A percentile compares a stretch with the other conserved stretches of the same genome.
These are phyloP conservation scores for Backusella tarrabulga DNA, from an alignment of 192 early-diverging fungal species.

Conservation along the genomic window DNA sequence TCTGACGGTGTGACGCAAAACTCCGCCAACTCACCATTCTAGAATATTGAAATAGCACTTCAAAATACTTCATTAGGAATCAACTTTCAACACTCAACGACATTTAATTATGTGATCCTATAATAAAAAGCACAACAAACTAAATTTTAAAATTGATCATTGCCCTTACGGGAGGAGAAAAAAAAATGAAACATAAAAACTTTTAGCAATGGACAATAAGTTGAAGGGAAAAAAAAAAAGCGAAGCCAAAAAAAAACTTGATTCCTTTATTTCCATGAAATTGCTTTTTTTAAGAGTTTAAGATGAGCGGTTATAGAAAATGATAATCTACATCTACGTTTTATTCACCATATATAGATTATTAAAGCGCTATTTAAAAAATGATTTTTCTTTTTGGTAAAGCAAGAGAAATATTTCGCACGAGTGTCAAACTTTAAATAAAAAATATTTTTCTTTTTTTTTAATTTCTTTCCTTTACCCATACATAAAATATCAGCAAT, in stretches of 20 bases:
- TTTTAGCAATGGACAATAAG: background rate
- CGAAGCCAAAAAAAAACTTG: background rate
- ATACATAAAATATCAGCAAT: background rate
- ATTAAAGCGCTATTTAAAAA: background rate
- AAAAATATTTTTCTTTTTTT: background rate
- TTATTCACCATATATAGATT: background rate
- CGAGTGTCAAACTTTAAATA: slow-evolving; percentile 3
- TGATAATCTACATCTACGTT: background rate
- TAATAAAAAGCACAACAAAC: no score
- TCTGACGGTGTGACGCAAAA: background rate
- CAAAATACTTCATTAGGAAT: no score
- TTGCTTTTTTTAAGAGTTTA: background rate
- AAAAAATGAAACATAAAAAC: background rate
- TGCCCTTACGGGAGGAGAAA: background rate
- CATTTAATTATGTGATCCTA: background rate
- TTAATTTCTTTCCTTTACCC: background rate
- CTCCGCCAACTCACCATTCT: background rate
- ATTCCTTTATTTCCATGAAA: background rate
- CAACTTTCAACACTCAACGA: background rate
- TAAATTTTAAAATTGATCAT: no score
- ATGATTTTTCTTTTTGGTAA: background rate
- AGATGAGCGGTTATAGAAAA: background rate
- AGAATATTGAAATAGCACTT: background rate
- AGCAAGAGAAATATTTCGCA: background rate
- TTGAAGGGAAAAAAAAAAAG: background rate